Evolutionary conservation across 78 protist species (phyloP).

Genomic region (Reticulomyxa filosa): DNA sequence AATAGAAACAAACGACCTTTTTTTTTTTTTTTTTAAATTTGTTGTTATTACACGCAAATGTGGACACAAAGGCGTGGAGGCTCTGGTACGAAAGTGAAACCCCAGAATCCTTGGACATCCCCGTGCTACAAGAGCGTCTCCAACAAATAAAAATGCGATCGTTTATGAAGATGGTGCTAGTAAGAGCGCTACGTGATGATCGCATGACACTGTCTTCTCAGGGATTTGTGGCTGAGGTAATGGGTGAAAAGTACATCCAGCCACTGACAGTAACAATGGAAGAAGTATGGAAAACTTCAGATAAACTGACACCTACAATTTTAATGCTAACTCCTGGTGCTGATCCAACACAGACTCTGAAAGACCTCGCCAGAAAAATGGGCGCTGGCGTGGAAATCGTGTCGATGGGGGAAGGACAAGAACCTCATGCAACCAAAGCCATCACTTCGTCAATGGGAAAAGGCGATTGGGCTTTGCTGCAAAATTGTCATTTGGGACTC

Average conservation of each 20-base stretch:
- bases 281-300: neutral
- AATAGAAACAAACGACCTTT: too few relatives aligned
- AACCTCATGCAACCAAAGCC: constrained; percentile 29
- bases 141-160: neutral
- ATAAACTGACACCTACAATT: constrained; percentile 33
- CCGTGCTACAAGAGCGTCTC: constrained; percentile 28
- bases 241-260: neutral
- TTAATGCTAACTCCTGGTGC: constrained; percentile 53
- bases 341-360: constrained; percentile 48
- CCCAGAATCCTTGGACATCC: constrained; percentile 35
- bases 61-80: too few relatives aligned
- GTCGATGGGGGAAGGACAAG: constrained; percentile 85
- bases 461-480: constrained; percentile 67
- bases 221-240: neutral
- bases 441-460: neutral
- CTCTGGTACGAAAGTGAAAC: constrained; percentile 39
- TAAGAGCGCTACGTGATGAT: constrained; percentile 44
- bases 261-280: neutral
- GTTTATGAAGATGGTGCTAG: constrained; percentile 44
- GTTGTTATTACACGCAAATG: too few relatives aligned
- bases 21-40: too few relatives aligned
- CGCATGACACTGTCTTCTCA: constrained; percentile 31
- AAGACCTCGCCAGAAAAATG: constrained; percentile 28
- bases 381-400: constrained; percentile 22
- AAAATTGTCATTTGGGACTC: constrained; percentile 66